phyloP scores from a whole-genome alignment of 768 basidiomycete species.

The Pleurotus cornucopiae region DNA sequence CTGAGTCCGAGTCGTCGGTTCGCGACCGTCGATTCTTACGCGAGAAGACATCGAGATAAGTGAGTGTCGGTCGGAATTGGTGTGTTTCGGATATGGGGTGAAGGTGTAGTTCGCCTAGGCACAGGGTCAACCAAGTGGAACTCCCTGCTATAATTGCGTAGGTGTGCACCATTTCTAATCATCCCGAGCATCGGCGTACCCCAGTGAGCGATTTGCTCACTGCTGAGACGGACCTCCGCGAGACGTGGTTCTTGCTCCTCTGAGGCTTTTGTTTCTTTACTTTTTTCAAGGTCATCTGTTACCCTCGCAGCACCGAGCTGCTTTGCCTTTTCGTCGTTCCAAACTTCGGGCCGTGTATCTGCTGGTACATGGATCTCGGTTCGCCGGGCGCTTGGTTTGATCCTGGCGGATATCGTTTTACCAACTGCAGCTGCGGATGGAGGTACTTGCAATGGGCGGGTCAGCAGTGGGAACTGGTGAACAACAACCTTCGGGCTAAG shows the following conservation, averaged over 20 bases:
- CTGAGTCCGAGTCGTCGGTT: conserved; percentile 66
- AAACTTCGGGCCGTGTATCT: conserved; percentile 78
- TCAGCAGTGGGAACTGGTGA: conserved; percentile 79
- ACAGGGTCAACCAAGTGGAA: neutral
- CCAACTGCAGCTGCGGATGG: conserved; percentile 71
- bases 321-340: conserved; percentile 68
- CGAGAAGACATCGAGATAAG: conserved; percentile 72
- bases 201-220: conserved; percentile 64
- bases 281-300: conserved; percentile 78
- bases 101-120: conserved; percentile 64
- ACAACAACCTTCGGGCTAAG: conserved; percentile 65
- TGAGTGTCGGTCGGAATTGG: conserved; percentile 79
- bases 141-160: conserved; percentile 2
- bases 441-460: conserved; percentile 68
- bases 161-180: conserved; percentile 57
- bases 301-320: conserved; percentile 60
- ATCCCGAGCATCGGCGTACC: conserved; percentile 76
- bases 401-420: conserved; percentile 70
- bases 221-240: conserved; percentile 65
- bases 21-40: conserved; percentile 54
- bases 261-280: conserved; percentile 50
- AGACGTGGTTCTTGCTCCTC: conserved; percentile 57
- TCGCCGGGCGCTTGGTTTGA: conserved; percentile 58
- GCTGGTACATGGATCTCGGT: conserved; percentile 79
- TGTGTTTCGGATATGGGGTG: conserved; percentile 77